phyloP scores from a whole-genome alignment of 1,284 basidiomycete genomes.

The Coniferiporia weirii region DNA sequence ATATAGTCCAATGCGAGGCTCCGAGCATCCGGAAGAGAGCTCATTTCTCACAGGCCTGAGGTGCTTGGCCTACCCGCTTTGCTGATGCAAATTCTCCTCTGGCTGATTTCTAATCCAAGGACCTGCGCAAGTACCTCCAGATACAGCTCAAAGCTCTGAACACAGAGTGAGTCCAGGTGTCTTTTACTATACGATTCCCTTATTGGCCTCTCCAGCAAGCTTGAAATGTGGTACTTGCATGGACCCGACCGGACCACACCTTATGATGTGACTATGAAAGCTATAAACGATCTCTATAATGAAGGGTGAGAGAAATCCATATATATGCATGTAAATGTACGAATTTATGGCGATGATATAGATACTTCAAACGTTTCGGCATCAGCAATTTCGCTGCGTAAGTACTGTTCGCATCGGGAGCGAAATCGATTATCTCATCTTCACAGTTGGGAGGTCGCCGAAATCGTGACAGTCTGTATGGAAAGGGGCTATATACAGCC shows the following conservation, averaged over 20 bases:
- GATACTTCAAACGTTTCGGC: constrained; percentile 35
- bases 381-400: constrained; percentile 47
- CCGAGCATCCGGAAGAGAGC: neutral
- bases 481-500: constrained; percentile 55
- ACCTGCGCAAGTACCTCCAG: constrained; percentile 37
- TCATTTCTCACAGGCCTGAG: constrained; percentile 11
- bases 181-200: constrained; percentile 6
- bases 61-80: neutral
- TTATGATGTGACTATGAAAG: constrained; percentile 43
- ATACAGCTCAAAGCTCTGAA: constrained; percentile 42
- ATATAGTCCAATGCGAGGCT: neutral
- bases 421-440: neutral
- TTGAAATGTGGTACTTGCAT: constrained; percentile 40
- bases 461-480: constrained; percentile 54
- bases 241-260: constrained; percentile 45
- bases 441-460: constrained; percentile 53
- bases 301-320: constrained; percentile 34
- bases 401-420: constrained; percentile 17
- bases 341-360: neutral
- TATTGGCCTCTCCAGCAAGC: neutral
- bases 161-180: constrained; percentile 32
- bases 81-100: neutral
- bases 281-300: constrained; percentile 45
- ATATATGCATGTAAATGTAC: neutral
- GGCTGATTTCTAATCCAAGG: neutral